Evolutionary conservation across 306 rosid species (phyloP), one percentile per base, ranked within the genome.

Genomic region (Clitoria ternatea): DNA sequence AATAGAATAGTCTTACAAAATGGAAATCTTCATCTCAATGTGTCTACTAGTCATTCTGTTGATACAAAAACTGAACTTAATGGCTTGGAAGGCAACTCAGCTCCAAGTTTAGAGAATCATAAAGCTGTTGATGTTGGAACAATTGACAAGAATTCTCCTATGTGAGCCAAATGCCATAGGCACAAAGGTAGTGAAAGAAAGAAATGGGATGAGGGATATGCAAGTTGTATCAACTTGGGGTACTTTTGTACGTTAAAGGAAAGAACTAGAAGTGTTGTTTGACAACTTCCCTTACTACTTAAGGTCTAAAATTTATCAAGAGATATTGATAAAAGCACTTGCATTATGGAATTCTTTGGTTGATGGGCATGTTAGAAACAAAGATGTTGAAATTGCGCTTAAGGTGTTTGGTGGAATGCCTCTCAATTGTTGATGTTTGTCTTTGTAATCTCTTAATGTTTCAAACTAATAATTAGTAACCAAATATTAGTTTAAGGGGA

Each of bases 251-350:
- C 99, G 99, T 80, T 80, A 91, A 70, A 96, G 90, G 49, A 86
- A 72, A 63, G 77, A 80, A 63, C 23, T 89, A 49, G 90, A 88
- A 29, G 96, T 89, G 77, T 91, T 97, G 42, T 95, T 95, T 79
- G 96, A 95, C 59, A 81, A 78, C 72, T 95, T 95, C 80, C 93
- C 99, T 5, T 95, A 95, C 78, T 95, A 89, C 83, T 78, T 95
- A 73, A 95, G 99, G 99, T 95, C 99, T 15, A 97, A 95, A 80
- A 95, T 95, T 83, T 95, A 95, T 82, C 97, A 91, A 79, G 99
- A 95, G 87, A 89, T 91, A 96, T 67, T 95, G 83, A 90, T 86
- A 33, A 89, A 89, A 88, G 97, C 99, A 37, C 99, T 95, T 79
- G 99, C 99, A 20, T n/a, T n/a, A n/a, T n/a, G n/a, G n/a, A n/a